phyloP scores from a whole-genome alignment of 2,329 filamentous ascomycete species.

The Lachnellula willkommii region DNA sequence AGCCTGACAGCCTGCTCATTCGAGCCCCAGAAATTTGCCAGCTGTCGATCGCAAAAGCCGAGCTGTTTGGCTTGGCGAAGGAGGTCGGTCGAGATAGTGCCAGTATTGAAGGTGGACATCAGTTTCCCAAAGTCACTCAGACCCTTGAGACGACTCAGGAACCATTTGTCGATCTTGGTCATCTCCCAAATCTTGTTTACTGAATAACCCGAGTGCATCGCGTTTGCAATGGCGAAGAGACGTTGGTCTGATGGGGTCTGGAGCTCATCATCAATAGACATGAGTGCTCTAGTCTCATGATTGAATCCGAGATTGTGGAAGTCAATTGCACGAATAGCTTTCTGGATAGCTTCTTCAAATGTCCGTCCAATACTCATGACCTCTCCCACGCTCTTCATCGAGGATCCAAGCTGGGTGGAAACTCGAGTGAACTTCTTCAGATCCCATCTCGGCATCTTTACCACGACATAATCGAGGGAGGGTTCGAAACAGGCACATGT shows the following conservation, averaged over 20 bases:
- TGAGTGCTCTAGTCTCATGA: slow-evolving; percentile 74
- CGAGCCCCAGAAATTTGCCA: slow-evolving; percentile 90
- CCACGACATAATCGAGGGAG: slow-evolving; percentile 94
- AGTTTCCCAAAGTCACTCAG: slow-evolving; percentile 82
- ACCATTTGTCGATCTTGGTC: slow-evolving; percentile 99
- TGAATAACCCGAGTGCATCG: slow-evolving; percentile 88
- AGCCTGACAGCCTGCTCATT: slow-evolving; percentile 88
- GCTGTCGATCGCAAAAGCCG: slow-evolving; percentile 88
- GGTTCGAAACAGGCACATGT: slow-evolving; percentile 98
- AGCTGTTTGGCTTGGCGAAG: slow-evolving; percentile 85
- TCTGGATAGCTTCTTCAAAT: slow-evolving; percentile 98
- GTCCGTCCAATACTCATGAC: slow-evolving; percentile 97
- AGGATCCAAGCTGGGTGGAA: slow-evolving; percentile 90
- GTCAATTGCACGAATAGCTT: slow-evolving; percentile 92
- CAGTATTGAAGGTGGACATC: slow-evolving; percentile 62
- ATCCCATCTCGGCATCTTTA: slow-evolving; percentile 99
- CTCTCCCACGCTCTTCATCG: slow-evolving; percentile 99
- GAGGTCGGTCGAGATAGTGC: slow-evolving; percentile 60
- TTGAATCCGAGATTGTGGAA: slow-evolving; percentile 94
- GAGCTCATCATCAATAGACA: slow-evolving; percentile 93
- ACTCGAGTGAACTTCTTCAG: slow-evolving; percentile 98
- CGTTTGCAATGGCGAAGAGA: slow-evolving; percentile 94
- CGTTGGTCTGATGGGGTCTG: slow-evolving; percentile 97
- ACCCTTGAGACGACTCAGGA: slow-evolving; percentile 84
- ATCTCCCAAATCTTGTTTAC: slow-evolving; percentile 98